Percentiles rank a stretch among this genome's conserved stretches.
These are phyloP conservation scores for Trichoderma endophyticum DNA, from an alignment of 2,329 filamentous ascomycete genomes.

Conservation along the genomic window DNA sequence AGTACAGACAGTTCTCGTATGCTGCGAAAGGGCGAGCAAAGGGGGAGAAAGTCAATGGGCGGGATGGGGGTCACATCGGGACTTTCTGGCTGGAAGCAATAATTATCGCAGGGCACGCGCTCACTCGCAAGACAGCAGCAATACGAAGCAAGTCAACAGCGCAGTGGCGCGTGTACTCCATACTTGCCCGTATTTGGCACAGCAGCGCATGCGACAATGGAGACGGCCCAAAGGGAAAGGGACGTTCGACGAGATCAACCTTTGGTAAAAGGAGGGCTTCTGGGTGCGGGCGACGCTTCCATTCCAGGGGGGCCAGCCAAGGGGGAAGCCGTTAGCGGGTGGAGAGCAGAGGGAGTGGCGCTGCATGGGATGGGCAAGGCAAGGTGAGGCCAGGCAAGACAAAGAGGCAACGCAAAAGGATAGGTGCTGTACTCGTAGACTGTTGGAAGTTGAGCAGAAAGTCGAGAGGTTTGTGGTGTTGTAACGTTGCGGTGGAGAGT, in stretches of 20 bases:
- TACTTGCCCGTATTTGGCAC: conserved; percentile 1
- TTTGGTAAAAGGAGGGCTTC: background rate
- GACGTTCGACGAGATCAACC: background rate
- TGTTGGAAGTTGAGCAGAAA: background rate
- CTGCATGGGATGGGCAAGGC: background rate
- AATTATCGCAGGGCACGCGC: conserved; percentile 1
- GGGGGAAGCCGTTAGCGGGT: background rate
- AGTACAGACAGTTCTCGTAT: background rate
- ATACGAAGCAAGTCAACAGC: conserved; percentile 13
- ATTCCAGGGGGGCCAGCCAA: background rate
- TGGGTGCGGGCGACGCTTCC: background rate
- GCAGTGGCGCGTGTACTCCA: conserved; percentile 2
- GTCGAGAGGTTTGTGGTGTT: conserved; percentile 17
- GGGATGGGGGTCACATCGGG: conserved; percentile 16
- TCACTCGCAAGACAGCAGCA: background rate
- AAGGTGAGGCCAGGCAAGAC: background rate
- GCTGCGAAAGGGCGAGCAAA: background rate
- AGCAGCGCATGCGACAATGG: conserved; percentile 5
- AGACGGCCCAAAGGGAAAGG: background rate
- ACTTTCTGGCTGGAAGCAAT: background rate
- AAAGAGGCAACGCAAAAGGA: background rate
- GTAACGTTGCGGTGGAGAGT: conserved; percentile 21
- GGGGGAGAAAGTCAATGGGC: background rate
- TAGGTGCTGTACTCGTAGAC: background rate
- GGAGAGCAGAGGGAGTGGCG: conserved; percentile 11